These are phyloP conservation scores for Xylaria grammica DNA, from an alignment of 495 filamentous ascomycete species.

Conservation along the genomic window DNA sequence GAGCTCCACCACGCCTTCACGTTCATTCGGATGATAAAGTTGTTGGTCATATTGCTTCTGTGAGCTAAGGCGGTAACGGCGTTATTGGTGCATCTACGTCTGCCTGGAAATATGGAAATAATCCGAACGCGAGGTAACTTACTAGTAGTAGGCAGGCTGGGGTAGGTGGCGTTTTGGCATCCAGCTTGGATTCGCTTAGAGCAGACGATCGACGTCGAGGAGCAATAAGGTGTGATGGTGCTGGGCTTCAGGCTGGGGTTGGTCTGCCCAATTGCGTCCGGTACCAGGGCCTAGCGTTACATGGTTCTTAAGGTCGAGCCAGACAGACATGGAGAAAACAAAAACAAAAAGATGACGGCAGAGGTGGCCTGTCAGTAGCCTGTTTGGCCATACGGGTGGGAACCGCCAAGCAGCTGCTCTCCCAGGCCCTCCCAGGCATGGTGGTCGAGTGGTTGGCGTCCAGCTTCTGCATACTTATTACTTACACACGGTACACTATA, in stretches of 20 bases:
- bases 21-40: neutral
- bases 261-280: constrained; percentile 11
- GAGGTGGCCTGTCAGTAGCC: neutral
- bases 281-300: constrained; percentile 15
- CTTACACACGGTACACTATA: too few species aligned
- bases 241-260: neutral
- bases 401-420: constrained; percentile 7
- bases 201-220: constrained; percentile 20
- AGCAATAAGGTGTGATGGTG: constrained; percentile 24
- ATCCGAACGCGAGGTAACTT: constrained; percentile 9
- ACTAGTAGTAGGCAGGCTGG: constrained; percentile 2
- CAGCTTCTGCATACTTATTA: too few species aligned
- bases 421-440: neutral
- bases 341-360: constrained; percentile 5
- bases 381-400: constrained; percentile 11
- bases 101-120: constrained; percentile 19
- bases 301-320: constrained; percentile 13
- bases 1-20: too few species aligned
- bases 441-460: neutral
- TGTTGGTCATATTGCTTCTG: constrained; percentile 1
- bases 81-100: constrained; percentile 1
- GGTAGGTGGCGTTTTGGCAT: constrained; percentile 15
- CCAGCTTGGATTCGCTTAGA: constrained; percentile 16
- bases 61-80: constrained; percentile 1
- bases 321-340: neutral